These are phyloP conservation scores for Phlebiopsis gigantea DNA, from an alignment of 768 basidiomycete genomes.

Conservation along the genomic window DNA sequence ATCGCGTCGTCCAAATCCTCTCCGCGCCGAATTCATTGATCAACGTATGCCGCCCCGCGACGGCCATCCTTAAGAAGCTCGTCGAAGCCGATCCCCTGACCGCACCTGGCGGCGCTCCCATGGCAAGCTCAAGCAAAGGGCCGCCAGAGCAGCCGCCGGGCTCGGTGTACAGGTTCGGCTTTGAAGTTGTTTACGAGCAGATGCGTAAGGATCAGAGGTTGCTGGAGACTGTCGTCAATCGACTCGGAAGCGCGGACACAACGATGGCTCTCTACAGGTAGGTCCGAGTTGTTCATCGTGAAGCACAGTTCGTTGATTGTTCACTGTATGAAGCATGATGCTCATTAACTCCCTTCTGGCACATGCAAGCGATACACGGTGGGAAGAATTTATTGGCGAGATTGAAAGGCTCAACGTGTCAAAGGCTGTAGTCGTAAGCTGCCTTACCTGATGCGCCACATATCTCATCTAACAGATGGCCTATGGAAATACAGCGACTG, in stretches of 20 bases:
- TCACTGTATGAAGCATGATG: slow-evolving; percentile 59
- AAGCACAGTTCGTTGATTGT: neutral
- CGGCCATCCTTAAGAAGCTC: slow-evolving; percentile 82
- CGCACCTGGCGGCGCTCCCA: slow-evolving; percentile 55
- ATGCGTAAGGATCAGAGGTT: slow-evolving; percentile 69
- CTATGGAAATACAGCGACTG: slow-evolving; percentile 45
- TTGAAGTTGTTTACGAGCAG: slow-evolving; percentile 74
- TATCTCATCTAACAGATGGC: slow-evolving; percentile 3
- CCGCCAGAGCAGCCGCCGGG: slow-evolving; percentile 51
- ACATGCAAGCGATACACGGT: slow-evolving; percentile 70
- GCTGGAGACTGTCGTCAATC: slow-evolving; percentile 76
- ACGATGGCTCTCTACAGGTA: slow-evolving; percentile 83
- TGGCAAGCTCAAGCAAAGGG: slow-evolving; percentile 55
- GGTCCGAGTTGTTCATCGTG: slow-evolving; percentile 7
- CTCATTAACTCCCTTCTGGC: slow-evolving; percentile 81
- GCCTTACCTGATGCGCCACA: neutral
- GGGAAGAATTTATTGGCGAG: slow-evolving; percentile 74
- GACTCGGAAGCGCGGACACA: slow-evolving; percentile 77
- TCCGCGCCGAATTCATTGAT: slow-evolving; percentile 71
- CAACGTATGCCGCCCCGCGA: slow-evolving; percentile 90
- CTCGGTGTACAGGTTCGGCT: slow-evolving; percentile 83
- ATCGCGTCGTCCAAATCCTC: slow-evolving; percentile 71
- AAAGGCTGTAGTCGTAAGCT: slow-evolving; percentile 74
- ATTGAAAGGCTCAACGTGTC: slow-evolving; percentile 73
- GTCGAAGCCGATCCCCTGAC: slow-evolving; percentile 80